Evolutionary conservation across 495 filamentous ascomycete species (phyloP).

Genomic region (Aspergillus mulundensis): DNA sequence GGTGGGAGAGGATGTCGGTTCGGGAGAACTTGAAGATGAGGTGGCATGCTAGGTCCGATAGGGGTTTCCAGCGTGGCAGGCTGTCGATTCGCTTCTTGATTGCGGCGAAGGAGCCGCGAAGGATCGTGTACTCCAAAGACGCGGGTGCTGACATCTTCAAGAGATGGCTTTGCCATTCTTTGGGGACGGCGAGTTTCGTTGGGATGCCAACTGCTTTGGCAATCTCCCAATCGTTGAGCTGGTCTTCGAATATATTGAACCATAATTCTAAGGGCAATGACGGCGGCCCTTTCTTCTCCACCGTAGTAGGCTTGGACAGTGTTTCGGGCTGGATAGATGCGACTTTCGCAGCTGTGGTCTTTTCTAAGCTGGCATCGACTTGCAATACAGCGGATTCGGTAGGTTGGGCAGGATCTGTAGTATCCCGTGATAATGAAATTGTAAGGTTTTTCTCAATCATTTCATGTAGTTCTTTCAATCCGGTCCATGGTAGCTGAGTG

Average conservation of each 20-base stretch:
- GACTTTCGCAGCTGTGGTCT: conserved; percentile 56
- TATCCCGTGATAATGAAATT: conserved; percentile 19
- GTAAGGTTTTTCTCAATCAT: conserved; percentile 56
- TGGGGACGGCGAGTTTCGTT: conserved; percentile 66
- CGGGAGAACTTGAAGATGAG: conserved; percentile 88
- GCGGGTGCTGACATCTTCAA: conserved; percentile 49
- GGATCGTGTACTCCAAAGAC: conserved; percentile 74
- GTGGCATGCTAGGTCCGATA: conserved; percentile 77
- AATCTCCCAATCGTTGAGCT: conserved; percentile 82
- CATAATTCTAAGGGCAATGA: conserved; percentile 79
- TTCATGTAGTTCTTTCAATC: conserved; percentile 58
- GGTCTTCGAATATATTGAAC: conserved; percentile 77
- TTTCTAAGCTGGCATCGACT: conserved; percentile 33
- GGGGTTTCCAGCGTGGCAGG: conserved; percentile 61
- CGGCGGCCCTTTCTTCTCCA: conserved; percentile 18
- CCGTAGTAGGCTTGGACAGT: conserved; percentile 25
- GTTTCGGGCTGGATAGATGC: conserved; percentile 51
- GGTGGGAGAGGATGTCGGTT: conserved; percentile 69
- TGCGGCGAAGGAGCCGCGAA: conserved; percentile 62
- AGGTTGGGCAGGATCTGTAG: not conserved
- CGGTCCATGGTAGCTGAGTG: conserved; percentile 59
- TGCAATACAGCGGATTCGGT: conserved; percentile 10
- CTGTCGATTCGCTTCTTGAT: conserved; percentile 65
- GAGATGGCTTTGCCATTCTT: conserved; percentile 62
- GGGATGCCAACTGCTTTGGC: conserved; percentile 75